Base-by-base conservation (phyloP, 257 asterid genomes). In the Nicotiana tomentosiformis region DNA sequence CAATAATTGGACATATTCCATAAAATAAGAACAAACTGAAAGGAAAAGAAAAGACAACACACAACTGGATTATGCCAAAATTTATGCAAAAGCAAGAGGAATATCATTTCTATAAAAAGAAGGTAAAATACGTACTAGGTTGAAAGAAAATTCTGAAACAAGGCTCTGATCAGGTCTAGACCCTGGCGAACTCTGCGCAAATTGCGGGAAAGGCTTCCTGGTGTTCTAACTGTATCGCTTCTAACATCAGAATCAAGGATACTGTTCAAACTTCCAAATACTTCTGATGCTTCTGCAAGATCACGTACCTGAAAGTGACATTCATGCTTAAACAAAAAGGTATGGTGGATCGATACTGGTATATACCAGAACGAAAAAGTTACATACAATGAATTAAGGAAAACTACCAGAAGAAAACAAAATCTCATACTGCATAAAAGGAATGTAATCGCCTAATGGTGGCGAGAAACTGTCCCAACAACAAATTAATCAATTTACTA, bases 181-280 rank as follows among this genome's bases (percentile, higher is more conserved):
- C 98, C 99, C 90, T 94, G 99, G 86, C 98, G 90, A 32, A 96
- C 98, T 88, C 99, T 90, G 53, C 99, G 95, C 84, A 96, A 82
- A 85, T 95, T 92, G 17, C 98, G 97, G 0, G 99, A 92, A 53
- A 89, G 95, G 86, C 99, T 96, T 77, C 98, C 98, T 10, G 90
- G 90, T 66, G 93, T 84, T 87, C 86, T 96, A 84, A 96, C 99
- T 0, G 95, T 88, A 82, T 87, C 89, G 62, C 88, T 89, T 85
- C 39, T 87, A 26, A 87, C 84, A 67, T 96, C 98, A 77, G 77
- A 90, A 46, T 96, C 97, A 14, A 96, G 90, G 78, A 93, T 65
- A 35, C 56, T 90, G 26, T 86, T 91, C 83, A 96, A 84, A 5
- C 93, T 92, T 46, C 85, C 87, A 70, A 85, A 90, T 32, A 80